Evolutionary conservation across 139 green algal genomes (phyloP).

Genomic region (Ulvella scutata): DNA sequence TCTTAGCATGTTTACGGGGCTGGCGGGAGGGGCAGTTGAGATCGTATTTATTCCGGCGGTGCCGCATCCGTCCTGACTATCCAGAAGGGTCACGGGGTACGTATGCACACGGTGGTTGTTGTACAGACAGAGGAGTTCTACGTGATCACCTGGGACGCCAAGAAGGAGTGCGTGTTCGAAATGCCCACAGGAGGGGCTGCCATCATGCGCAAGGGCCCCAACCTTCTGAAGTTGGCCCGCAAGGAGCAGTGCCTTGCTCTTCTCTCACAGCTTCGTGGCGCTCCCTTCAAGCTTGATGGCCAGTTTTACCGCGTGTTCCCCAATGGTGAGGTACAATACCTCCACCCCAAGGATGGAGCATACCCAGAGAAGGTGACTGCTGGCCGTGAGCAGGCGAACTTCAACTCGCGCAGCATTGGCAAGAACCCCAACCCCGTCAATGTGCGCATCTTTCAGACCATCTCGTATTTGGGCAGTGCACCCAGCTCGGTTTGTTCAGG

Average conservation of each 20-base stretch:
- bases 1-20: too few relatives aligned
- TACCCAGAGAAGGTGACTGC: conserved; percentile 99
- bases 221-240: conserved; percentile 96
- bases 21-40: too few relatives aligned
- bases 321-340: conserved; percentile 93
- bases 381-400: conserved; percentile 67
- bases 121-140: conserved; percentile 90
- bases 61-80: too few relatives aligned
- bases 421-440: conserved; percentile 83
- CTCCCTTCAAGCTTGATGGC: conserved; percentile 91
- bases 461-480: not conserved
- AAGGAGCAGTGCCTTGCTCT: conserved; percentile 99
- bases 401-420: conserved; percentile 86
- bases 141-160: conserved; percentile 84
- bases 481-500: not conserved
- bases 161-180: conserved; percentile 99
- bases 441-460: conserved; percentile 5
- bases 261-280: conserved; percentile 85
- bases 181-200: conserved; percentile 96
- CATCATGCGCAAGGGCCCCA: conserved; percentile 95
- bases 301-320: conserved; percentile 90
- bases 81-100: too few relatives aligned
- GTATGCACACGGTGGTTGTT: too few relatives aligned
- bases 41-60: too few relatives aligned
- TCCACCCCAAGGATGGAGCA: conserved; percentile 96